phyloP scores from a whole-genome alignment of 2,329 filamentous ascomycete species.

The Fusarium proliferatum region DNA sequence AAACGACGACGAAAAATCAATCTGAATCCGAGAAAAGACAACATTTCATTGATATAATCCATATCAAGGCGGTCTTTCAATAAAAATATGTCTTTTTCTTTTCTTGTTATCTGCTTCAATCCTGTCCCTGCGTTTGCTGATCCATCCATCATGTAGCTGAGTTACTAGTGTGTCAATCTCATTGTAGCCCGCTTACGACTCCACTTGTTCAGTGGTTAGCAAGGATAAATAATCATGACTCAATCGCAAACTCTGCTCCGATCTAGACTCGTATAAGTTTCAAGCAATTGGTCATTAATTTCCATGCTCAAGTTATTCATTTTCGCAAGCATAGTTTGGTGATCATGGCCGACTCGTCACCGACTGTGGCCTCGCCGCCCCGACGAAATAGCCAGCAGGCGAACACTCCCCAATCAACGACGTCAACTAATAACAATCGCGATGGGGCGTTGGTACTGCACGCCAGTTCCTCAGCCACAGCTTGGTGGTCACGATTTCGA shows the following conservation, averaged over 20 bases:
- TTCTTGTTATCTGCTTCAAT: background rate
- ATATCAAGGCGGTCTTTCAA: too few species aligned
- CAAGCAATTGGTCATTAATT: background rate
- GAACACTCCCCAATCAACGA: background rate
- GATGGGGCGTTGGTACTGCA: conserved; percentile 7
- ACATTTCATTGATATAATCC: background rate
- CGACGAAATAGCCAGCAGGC: background rate
- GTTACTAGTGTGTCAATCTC: background rate
- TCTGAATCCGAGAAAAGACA: background rate
- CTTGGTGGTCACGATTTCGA: conserved; percentile 8
- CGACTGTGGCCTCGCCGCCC: background rate
- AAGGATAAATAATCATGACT: conserved; percentile 20
- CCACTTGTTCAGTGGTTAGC: background rate
- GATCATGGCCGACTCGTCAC: background rate
- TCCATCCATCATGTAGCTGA: background rate
- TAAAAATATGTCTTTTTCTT: too few species aligned
- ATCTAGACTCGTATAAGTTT: background rate
- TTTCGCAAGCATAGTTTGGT: background rate
- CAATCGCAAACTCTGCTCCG: conserved; percentile 4
- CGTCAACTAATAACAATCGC: background rate
- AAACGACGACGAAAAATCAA: background rate
- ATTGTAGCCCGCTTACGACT: background rate
- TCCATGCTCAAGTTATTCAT: background rate
- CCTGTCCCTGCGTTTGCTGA: too few species aligned
- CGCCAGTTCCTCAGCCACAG: background rate